Evolutionary conservation across 2,329 filamentous ascomycete species (phyloP).

Genomic region (Colletotrichum magnum): DNA sequence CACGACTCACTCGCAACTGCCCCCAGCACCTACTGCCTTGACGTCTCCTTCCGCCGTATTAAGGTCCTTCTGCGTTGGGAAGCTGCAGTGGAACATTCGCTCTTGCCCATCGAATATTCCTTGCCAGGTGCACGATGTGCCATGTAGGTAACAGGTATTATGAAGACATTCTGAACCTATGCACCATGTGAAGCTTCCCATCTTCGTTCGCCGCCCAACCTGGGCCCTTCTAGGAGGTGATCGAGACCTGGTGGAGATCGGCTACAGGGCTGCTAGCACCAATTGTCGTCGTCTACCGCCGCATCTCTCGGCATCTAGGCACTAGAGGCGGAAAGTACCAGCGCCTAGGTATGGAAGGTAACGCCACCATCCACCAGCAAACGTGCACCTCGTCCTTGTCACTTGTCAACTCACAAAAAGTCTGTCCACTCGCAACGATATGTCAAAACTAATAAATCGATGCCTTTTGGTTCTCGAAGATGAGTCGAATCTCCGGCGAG

Average conservation of each 20-base stretch:
- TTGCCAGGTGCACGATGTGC: too few species aligned
- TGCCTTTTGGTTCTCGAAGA: too few species aligned
- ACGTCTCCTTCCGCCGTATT: too few species aligned
- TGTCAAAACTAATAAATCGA: too few species aligned
- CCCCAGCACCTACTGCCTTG: too few species aligned
- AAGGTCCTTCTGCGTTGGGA: too few species aligned
- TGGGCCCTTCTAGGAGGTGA: constrained; percentile 13
- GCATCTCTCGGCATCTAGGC: constrained; percentile 35
- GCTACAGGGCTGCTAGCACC: constrained; percentile 19
- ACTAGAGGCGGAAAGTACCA: constrained; percentile 2
- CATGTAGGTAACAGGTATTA: too few species aligned
- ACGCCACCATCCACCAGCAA: not conserved
- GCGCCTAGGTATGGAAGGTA: not conserved
- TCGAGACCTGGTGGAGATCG: constrained; percentile 28
- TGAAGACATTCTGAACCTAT: too few species aligned
- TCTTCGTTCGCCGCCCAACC: not conserved
- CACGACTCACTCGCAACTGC: too few species aligned
- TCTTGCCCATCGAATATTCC: too few species aligned
- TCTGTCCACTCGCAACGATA: constrained; percentile 2
- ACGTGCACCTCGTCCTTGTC: constrained; percentile 18
- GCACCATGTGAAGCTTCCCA: not conserved
- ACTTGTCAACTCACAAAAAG: constrained; percentile 3
- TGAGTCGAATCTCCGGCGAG: too few species aligned
- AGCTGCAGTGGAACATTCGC: too few species aligned
- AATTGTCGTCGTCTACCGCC: constrained; percentile 16